Evolutionary conservation across 208 protist genomes (phyloP).

Genomic region (Leptomonas seymouri): DNA sequence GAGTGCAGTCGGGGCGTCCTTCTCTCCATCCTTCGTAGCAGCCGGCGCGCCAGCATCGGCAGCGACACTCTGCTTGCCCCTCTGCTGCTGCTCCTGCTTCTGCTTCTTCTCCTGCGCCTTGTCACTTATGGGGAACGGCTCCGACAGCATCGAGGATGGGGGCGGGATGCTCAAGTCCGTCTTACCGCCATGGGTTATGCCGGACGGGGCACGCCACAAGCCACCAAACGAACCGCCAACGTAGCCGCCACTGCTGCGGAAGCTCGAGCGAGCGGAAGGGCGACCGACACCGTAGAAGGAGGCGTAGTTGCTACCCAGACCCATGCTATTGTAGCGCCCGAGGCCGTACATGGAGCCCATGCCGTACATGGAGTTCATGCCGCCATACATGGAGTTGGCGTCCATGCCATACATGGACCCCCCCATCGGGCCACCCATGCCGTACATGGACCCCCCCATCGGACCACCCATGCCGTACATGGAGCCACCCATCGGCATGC

Average conservation of each 20-base stretch:
- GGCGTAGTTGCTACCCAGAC: slow-evolving; percentile 26
- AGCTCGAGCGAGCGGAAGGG: slow-evolving; percentile 20
- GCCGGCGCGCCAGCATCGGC: too few relatives aligned
- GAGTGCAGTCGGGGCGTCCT: not conserved
- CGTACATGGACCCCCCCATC: slow-evolving; percentile 45
- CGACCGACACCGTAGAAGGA: slow-evolving; percentile 46
- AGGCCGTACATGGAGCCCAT: slow-evolving; percentile 48
- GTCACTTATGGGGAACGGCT: slow-evolving; percentile 5
- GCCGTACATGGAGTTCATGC: slow-evolving; percentile 37
- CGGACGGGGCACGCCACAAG: slow-evolving; percentile 38
- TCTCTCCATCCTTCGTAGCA: not conserved
- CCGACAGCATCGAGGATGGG: slow-evolving; percentile 24
- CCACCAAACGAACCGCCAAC: slow-evolving; percentile 40
- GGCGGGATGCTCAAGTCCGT: slow-evolving; percentile 37
- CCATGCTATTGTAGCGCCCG: slow-evolving; percentile 33
- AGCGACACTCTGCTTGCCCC: not conserved
- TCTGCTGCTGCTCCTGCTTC: not conserved
- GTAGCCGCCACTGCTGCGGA: slow-evolving; percentile 36
- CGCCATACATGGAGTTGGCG: slow-evolving; percentile 51
- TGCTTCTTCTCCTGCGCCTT: slow-evolving; percentile 10
- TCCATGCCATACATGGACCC: slow-evolving; percentile 29
- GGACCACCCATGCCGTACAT: slow-evolving; percentile 35
- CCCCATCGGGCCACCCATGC: slow-evolving; percentile 36
- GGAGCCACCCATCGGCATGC: slow-evolving; percentile 12
- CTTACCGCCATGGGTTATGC: slow-evolving; percentile 19